A percentile compares a stretch with the other conserved stretches of the same genome.
These are phyloP conservation scores for Pleodorina starrii DNA, from an alignment of 139 green algal genomes.

Conservation along the genomic window DNA sequence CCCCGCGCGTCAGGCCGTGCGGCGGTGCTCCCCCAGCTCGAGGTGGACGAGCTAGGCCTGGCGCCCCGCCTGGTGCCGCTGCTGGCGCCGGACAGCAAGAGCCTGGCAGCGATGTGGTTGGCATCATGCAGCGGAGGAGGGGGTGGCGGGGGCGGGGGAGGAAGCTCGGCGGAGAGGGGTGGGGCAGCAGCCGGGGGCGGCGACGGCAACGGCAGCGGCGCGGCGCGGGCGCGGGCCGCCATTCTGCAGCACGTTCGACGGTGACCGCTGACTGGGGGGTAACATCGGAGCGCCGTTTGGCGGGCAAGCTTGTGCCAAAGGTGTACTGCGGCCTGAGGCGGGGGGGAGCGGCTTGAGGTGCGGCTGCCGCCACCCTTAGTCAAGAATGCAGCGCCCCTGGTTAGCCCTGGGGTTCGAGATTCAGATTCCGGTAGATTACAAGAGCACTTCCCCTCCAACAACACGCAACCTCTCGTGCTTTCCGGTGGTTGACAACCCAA, in stretches of 20 bases:
- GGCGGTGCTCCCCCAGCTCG: background rate
- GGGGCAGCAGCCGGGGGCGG: background rate
- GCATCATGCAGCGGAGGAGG: too few relatives aligned
- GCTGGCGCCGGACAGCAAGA: constrained; percentile 1
- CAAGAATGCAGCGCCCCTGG: too few relatives aligned
- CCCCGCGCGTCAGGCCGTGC: constrained; percentile 34
- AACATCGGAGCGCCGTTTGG: too few relatives aligned
- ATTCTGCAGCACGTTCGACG: background rate
- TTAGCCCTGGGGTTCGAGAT: too few relatives aligned
- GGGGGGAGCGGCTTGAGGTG: too few relatives aligned
- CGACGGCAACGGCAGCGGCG: background rate
- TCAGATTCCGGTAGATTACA: too few relatives aligned
- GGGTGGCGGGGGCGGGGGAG: background rate
- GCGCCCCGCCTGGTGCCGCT: constrained; percentile 18
- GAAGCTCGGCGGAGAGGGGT: background rate
- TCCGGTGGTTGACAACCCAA: too few relatives aligned
- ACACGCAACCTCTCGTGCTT: too few relatives aligned
- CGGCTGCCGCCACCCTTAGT: too few relatives aligned
- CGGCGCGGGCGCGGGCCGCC: background rate
- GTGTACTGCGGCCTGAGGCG: too few relatives aligned
- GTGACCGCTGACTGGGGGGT: background rate
- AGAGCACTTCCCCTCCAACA: too few relatives aligned
- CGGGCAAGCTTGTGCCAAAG: too few relatives aligned
- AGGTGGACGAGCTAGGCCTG: constrained; percentile 31
- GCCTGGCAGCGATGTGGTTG: background rate